Evolutionary conservation across 345 rosid species (phyloP).

Genomic region (Pistacia integerrima): DNA sequence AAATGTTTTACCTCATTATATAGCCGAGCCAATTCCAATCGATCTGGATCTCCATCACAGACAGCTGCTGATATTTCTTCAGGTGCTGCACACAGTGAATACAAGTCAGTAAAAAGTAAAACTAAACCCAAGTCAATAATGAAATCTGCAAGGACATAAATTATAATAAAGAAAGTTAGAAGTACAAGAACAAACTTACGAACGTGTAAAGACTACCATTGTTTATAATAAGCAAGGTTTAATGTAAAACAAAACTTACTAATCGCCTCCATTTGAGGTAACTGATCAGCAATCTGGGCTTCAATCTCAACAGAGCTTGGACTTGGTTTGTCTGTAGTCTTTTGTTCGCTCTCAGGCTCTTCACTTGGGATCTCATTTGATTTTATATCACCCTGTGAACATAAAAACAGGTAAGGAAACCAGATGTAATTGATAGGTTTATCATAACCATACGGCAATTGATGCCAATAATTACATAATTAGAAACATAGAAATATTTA

Average conservation of each 20-base stretch:
- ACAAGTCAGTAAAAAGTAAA: constrained; percentile 6
- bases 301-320: constrained; percentile 39
- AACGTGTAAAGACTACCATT: background rate
- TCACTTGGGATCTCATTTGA: constrained; percentile 42
- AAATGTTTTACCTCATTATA: constrained; percentile 59
- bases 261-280: constrained; percentile 56
- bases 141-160: background rate
- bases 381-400: constrained; percentile 48
- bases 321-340: constrained; percentile 32
- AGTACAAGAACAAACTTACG: background rate
- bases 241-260: constrained; percentile 45
- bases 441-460: background rate
- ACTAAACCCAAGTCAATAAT: background rate
- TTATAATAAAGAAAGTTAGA: background rate
- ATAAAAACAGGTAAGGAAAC: constrained; percentile 21
- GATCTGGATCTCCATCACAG: constrained; percentile 57
- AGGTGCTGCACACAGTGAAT: constrained; percentile 46
- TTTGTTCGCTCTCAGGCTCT: constrained; percentile 51
- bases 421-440: background rate
- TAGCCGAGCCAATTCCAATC: constrained; percentile 47
- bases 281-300: constrained; percentile 41
- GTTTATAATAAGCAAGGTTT: background rate
- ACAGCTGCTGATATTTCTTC: constrained; percentile 61
- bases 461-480: background rate
- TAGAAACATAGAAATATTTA: background rate